Percentiles rank a stretch among this genome's conserved stretches.
phyloP scores from a whole-genome alignment of 371 early-diverging fungal genomes.

The Rhizopus arrhizus region DNA sequence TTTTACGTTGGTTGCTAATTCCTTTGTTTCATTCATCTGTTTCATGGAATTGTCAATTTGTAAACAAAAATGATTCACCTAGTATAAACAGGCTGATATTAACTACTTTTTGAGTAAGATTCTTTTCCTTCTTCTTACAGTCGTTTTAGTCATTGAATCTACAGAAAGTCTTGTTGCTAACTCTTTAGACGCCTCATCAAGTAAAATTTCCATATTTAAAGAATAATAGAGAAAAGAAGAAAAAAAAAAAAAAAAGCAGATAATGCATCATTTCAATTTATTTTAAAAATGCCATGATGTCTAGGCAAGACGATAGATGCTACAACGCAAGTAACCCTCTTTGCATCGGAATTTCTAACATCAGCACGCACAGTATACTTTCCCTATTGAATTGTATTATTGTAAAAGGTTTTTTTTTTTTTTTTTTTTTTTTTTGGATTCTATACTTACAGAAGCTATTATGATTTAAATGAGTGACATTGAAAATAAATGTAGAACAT shows the following conservation, averaged over 20 bases:
- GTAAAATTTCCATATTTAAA: slow-evolving; percentile 17
- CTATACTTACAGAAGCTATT: background rate
- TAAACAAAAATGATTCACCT: slow-evolving; percentile 25
- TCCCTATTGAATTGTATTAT: background rate
- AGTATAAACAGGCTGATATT: background rate
- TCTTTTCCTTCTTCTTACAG: slow-evolving; percentile 15
- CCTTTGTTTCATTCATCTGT: slow-evolving; percentile 26
- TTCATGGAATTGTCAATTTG: slow-evolving; percentile 19
- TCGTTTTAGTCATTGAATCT: slow-evolving; percentile 11
- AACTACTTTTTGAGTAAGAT: no score
- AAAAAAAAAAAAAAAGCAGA: no score
- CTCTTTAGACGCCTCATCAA: slow-evolving; percentile 22
- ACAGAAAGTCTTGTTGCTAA: slow-evolving; percentile 25
- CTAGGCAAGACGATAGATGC: background rate
- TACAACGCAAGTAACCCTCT: background rate
- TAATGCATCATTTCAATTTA: no score
- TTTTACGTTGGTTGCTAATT: slow-evolving; percentile 26
- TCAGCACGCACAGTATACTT: background rate
- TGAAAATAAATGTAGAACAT: no score
- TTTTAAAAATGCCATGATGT: background rate
- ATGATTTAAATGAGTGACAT: no score
- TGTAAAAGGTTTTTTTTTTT: background rate
- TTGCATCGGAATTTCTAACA: background rate
- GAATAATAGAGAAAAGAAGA: background rate
- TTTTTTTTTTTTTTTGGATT: background rate